A percentile compares a stretch with the other conserved stretches of the same genome.
These are phyloP conservation scores for Salvia rosmarinus DNA, from an alignment of 257 asterid species.

Conservation along the genomic window DNA sequence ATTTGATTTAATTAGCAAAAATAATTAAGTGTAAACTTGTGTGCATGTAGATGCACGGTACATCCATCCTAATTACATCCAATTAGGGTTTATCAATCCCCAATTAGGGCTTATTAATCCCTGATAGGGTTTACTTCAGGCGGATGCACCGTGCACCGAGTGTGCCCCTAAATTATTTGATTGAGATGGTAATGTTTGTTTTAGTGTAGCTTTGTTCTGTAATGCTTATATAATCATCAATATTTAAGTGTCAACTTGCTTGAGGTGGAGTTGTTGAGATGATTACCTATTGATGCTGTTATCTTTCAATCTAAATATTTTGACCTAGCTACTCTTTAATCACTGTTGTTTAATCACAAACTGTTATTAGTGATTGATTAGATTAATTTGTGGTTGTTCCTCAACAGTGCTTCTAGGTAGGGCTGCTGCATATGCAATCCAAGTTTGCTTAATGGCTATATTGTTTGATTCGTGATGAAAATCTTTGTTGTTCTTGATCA, in stretches of 20 bases:
- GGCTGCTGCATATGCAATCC: background rate
- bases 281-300: conserved; percentile 3
- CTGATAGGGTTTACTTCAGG: too few species aligned
- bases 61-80: too few species aligned
- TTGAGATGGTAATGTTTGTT: conserved; percentile 10
- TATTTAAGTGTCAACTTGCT: conserved; percentile 31
- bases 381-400: too few species aligned
- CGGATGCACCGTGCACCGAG: too few species aligned
- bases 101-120: too few species aligned
- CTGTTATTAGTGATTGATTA: too few species aligned
- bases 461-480: background rate
- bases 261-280: conserved; percentile 40
- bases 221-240: too few species aligned
- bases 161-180: background rate
- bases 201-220: background rate
- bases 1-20: too few species aligned
- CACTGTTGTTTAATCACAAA: too few species aligned
- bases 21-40: too few species aligned
- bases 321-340: background rate
- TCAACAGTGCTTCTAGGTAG: background rate
- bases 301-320: conserved; percentile 14
- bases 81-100: too few species aligned
- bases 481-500: conserved; percentile 25
- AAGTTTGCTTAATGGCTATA: background rate
- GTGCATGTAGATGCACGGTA: too few species aligned